Conservation (phyloP, 169 alveolate species). For the Plasmodium cynomolgi region DNA sequence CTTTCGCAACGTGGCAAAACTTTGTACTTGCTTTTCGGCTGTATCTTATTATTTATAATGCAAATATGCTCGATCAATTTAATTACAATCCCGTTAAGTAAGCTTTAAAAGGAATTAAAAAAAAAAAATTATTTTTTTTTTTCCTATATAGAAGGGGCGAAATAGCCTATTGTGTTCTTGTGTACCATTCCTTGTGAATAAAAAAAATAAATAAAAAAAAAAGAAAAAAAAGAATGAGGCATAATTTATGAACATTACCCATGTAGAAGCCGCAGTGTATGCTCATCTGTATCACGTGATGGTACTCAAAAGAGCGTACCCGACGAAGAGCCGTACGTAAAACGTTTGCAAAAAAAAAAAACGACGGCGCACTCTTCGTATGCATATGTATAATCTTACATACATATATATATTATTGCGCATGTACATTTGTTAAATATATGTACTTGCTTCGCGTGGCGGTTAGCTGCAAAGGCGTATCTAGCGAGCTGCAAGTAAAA, state of each 20-base stretch:
- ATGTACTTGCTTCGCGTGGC: not conserved
- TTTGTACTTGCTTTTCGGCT: not conserved
- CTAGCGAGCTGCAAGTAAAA: not conserved
- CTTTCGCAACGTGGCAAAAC: not conserved
- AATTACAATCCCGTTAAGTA: not conserved
- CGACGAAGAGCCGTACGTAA: not conserved
- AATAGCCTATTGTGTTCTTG: not conserved
- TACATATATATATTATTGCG: no score
- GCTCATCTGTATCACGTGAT: not conserved
- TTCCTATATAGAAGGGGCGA: not conserved
- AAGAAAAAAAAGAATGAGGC: not conserved
- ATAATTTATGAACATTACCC: not conserved
- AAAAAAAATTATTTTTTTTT: not conserved
- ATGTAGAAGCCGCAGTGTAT: not conserved
- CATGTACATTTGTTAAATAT: no score
- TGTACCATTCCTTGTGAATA: not conserved
- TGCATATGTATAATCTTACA: not conserved
- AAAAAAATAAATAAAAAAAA: no score
- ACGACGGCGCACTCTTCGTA: not conserved
- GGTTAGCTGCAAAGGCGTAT: not conserved
- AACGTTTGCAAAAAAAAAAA: not conserved
- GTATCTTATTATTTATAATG: not conserved
- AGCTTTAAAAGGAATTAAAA: not conserved
- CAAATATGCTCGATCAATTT: not conserved
- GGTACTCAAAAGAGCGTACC: not conserved